Percentiles rank a stretch among this genome's conserved stretches.
Conservation (phyloP, 441 rosid species). For the Biscutella laevigata region DNA sequence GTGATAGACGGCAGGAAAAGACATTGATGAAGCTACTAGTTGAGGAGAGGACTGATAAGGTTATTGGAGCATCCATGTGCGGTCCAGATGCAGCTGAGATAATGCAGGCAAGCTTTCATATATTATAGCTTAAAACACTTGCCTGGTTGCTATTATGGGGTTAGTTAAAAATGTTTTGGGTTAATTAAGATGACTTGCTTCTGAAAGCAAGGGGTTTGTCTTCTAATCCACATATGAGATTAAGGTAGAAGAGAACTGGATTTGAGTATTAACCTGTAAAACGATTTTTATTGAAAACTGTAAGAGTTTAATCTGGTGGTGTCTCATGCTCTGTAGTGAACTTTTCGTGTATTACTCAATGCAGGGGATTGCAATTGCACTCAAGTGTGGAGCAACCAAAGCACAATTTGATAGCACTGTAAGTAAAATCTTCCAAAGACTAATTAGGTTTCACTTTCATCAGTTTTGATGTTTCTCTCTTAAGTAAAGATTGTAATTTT, state of each 20-base stretch:
- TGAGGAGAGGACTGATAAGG: constrained; percentile 84
- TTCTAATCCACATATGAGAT: too few relatives aligned
- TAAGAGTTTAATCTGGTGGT: too few relatives aligned
- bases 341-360: constrained; percentile 9
- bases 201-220: too few relatives aligned
- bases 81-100: constrained; percentile 99
- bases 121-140: neutral
- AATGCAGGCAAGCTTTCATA: constrained; percentile 58
- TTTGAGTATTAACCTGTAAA: neutral
- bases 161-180: neutral
- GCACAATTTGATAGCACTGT: constrained; percentile 96
- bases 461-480: neutral
- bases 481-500: neutral
- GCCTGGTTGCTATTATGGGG: neutral
- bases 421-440: constrained; percentile 22
- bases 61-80: constrained; percentile 95
- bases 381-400: constrained; percentile 98
- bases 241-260: neutral
- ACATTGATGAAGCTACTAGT: constrained; percentile 86
- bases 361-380: constrained; percentile 91
- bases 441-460: neutral
- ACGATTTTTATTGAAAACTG: neutral
- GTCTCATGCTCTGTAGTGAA: neutral
- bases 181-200: neutral
- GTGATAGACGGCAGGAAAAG: constrained; percentile 88